Conservation (phyloP, 1,139 yeast genomes). For the Hansenula sp. region DNA sequence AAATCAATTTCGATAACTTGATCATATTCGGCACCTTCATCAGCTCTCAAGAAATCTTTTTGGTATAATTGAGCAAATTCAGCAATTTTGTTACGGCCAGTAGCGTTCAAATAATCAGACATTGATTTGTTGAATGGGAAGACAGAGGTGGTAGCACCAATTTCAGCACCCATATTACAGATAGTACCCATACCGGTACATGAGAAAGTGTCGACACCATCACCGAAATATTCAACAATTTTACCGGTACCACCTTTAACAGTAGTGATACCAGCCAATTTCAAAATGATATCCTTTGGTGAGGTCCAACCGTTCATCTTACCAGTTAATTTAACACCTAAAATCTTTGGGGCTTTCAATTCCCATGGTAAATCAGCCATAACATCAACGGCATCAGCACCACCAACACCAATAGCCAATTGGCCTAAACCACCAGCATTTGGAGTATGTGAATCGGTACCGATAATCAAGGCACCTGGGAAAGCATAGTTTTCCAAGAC, state of each 20-base stretch:
- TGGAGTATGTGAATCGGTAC: slow-evolving; percentile 99
- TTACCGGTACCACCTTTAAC: slow-evolving; percentile 99
- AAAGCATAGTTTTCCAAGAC: slow-evolving; percentile 96
- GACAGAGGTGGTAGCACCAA: slow-evolving; percentile 98
- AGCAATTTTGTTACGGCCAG: slow-evolving; percentile 81
- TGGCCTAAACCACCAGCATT: slow-evolving; percentile 99
- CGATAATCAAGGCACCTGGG: slow-evolving; percentile 97
- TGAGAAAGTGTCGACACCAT: slow-evolving; percentile 92
- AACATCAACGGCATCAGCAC: slow-evolving; percentile 99
- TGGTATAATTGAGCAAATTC: slow-evolving; percentile 75
- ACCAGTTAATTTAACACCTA: slow-evolving; percentile 97
- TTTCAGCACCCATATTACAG: slow-evolving; percentile 99
- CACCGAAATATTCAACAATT: slow-evolving; percentile 96
- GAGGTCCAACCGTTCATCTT: slow-evolving; percentile 96
- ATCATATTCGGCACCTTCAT: slow-evolving; percentile 93
- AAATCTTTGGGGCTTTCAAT: slow-evolving; percentile 95
- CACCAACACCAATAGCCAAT: slow-evolving; percentile 99
- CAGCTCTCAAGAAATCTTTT: slow-evolving; percentile 81
- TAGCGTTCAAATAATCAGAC: slow-evolving; percentile 86
- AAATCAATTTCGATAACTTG: slow-evolving; percentile 93
- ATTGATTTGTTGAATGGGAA: slow-evolving; percentile 95
- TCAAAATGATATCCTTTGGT: slow-evolving; percentile 95
- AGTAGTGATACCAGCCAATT: slow-evolving; percentile 94
- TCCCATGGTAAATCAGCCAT: slow-evolving; percentile 97
- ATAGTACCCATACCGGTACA: slow-evolving; percentile 99